Percentiles rank a stretch among this genome's conserved stretches.
phyloP scores from a whole-genome alignment of 495 filamentous ascomycete genomes.

The Cenococcum geophilum region DNA sequence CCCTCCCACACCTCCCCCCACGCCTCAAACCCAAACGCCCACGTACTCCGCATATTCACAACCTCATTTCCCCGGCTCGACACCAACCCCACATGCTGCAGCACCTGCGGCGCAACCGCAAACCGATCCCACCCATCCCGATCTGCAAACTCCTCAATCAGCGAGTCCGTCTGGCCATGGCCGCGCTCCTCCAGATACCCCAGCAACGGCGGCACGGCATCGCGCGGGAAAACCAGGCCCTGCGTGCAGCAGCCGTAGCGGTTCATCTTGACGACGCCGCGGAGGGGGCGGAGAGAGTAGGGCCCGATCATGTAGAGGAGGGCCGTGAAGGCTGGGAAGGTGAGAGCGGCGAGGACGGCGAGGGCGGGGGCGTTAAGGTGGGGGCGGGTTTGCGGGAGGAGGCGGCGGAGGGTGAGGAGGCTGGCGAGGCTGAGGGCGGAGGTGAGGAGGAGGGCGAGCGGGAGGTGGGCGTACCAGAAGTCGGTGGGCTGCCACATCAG shows the following conservation, averaged over 20 bases:
- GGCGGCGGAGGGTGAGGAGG: no score
- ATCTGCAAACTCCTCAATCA: constrained; percentile 47
- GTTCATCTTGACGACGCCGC: constrained; percentile 44
- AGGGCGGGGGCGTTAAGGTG: constrained; percentile 17
- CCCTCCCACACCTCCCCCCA: constrained; percentile 20
- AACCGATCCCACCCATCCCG: constrained; percentile 39
- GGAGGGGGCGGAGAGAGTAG: constrained; percentile 38
- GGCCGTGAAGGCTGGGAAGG: constrained; percentile 32
- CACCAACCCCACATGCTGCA: constrained; percentile 48
- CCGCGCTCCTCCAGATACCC: constrained; percentile 15
- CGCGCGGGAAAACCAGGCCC: constrained; percentile 41
- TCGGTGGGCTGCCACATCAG: constrained; percentile 51
- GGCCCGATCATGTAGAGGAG: constrained; percentile 41
- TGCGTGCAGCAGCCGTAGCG: constrained; percentile 50
- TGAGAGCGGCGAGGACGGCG: constrained; percentile 22
- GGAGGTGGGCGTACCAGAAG: constrained; percentile 43
- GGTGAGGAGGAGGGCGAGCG: constrained; percentile 29
- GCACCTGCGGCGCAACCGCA: constrained; percentile 46
- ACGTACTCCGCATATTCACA: constrained; percentile 36
- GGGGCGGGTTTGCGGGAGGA: no score
- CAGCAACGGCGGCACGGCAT: constrained; percentile 35
- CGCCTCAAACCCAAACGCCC: constrained; percentile 44
- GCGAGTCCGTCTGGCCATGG: constrained; percentile 39
- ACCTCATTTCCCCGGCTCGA: constrained; percentile 14
- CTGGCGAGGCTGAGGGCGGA: background rate